These are phyloP conservation scores for Kuraishia hungarica DNA, from an alignment of 805 yeast genomes.

Conservation along the genomic window DNA sequence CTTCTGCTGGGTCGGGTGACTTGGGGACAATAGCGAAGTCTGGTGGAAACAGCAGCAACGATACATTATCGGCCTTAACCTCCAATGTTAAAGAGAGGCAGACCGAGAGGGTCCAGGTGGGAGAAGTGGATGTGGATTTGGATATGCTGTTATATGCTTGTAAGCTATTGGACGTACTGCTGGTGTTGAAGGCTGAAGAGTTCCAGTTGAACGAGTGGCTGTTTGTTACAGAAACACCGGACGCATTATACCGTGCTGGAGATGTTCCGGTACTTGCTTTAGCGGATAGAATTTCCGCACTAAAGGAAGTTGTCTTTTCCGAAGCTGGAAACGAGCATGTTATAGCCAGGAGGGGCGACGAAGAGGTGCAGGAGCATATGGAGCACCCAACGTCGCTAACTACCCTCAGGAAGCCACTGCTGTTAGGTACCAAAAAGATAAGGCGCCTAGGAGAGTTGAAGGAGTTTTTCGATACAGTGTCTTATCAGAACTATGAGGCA, in stretches of 20 bases:
- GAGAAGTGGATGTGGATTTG: conserved; percentile 27
- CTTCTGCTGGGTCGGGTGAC: conserved; percentile 7
- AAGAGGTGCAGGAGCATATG: too few relatives aligned
- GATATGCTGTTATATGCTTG: conserved; percentile 48
- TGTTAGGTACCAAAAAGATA: conserved; percentile 32
- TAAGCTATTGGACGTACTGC: conserved; percentile 69
- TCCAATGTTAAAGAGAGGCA: not conserved
- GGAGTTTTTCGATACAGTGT: conserved; percentile 57
- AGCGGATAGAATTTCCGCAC: conserved; percentile 21
- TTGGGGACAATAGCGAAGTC: conserved; percentile 1
- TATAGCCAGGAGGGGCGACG: conserved; percentile 1
- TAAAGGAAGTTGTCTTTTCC: conserved; percentile 14
- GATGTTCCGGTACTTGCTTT: conserved; percentile 25
- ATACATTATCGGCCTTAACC: not conserved
- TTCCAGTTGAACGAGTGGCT: conserved; percentile 79
- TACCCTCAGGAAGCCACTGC: conserved; percentile 30
- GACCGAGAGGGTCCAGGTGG: not conserved
- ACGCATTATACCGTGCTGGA: conserved; percentile 19
- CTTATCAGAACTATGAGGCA: conserved; percentile 58
- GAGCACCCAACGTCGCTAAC: not conserved
- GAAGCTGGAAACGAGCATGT: conserved; percentile 12
- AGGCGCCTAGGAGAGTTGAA: conserved; percentile 38
- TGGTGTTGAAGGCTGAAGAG: conserved; percentile 67
- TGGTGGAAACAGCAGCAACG: not conserved
- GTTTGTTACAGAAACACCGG: conserved; percentile 54